Percentiles rank a stretch among this genome's conserved stretches.
phyloP scores from a whole-genome alignment of 1,139 yeast genomes.

The Geotrichum citri-aurantii region DNA sequence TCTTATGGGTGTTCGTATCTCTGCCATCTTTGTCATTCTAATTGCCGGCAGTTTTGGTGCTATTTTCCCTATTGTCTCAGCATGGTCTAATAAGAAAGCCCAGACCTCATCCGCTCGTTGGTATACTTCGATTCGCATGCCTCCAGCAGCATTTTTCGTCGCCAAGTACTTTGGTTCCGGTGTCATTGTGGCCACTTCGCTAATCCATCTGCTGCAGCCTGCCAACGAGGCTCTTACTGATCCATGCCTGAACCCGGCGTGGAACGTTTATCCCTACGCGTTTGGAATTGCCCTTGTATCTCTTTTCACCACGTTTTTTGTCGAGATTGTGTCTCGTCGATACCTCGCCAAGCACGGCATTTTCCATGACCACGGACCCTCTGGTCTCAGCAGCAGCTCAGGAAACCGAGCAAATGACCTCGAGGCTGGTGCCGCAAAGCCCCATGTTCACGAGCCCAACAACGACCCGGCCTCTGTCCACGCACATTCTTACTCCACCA shows the following conservation, averaged over 20 bases:
- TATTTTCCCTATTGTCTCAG: slow-evolving; percentile 37
- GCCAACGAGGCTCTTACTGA: slow-evolving; percentile 53
- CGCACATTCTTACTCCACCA: slow-evolving; percentile 7
- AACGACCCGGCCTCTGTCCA: not conserved
- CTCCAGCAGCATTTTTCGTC: slow-evolving; percentile 54
- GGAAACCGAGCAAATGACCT: not conserved
- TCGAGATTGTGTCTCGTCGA: slow-evolving; percentile 30
- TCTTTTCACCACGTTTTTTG: slow-evolving; percentile 32
- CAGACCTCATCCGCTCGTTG: not conserved
- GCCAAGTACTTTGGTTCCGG: slow-evolving; percentile 90
- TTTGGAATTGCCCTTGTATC: slow-evolving; percentile 51
- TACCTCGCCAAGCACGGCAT: slow-evolving; percentile 27
- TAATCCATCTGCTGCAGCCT: slow-evolving; percentile 77
- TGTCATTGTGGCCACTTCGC: slow-evolving; percentile 84
- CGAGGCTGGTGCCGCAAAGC: not conserved
- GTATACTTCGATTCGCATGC: slow-evolving; percentile 39
- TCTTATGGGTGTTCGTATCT: slow-evolving; percentile 58
- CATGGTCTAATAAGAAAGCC: slow-evolving; percentile 17
- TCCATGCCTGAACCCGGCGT: slow-evolving; percentile 52
- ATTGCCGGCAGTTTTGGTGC: slow-evolving; percentile 55
- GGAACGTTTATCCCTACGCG: slow-evolving; percentile 58
- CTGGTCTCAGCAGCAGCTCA: slow-evolving; percentile 21
- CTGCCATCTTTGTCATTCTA: slow-evolving; percentile 66
- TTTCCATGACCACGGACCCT: slow-evolving; percentile 29
- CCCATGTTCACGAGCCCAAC: not conserved